Evolutionary conservation across 768 basidiomycete species (phyloP).

Genomic region (Suillus tomentosus): DNA sequence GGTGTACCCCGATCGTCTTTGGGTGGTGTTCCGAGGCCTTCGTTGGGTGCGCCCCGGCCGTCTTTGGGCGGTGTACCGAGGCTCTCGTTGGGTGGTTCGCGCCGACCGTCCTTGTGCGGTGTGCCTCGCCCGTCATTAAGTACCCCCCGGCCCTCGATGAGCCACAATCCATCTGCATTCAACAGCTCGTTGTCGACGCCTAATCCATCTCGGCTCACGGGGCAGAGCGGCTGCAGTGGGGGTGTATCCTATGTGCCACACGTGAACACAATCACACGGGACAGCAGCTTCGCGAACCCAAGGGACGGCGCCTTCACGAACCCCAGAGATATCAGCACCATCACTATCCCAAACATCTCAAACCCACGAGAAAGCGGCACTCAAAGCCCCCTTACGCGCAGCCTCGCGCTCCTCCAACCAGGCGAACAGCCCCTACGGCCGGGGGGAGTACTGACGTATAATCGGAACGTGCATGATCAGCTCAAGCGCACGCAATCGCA

Average conservation of each 20-base stretch:
- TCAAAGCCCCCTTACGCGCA: slow-evolving; percentile 25
- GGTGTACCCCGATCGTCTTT: slow-evolving; percentile 21
- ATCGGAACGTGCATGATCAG: slow-evolving; percentile 37
- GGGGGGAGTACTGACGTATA: slow-evolving; percentile 32
- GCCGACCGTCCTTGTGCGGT: slow-evolving; percentile 22
- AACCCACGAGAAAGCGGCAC: not conserved
- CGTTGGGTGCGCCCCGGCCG: slow-evolving; percentile 16
- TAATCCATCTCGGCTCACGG: not conserved
- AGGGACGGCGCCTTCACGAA: not conserved
- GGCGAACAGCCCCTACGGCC: slow-evolving; percentile 27
- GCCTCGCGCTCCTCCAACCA: slow-evolving; percentile 29
- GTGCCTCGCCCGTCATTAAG: slow-evolving; percentile 28
- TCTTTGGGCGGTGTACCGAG: slow-evolving; percentile 20
- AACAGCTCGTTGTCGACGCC: slow-evolving; percentile 7
- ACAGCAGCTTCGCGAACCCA: not conserved
- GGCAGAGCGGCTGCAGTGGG: not conserved
- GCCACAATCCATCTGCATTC: not conserved
- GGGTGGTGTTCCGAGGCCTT: slow-evolving; percentile 16
- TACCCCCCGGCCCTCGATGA: slow-evolving; percentile 27
- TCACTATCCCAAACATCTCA: not conserved
- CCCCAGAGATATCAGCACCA: slow-evolving; percentile 1
- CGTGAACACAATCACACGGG: not conserved
- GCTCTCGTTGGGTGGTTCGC: slow-evolving; percentile 12
- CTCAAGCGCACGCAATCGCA: slow-evolving; percentile 28
- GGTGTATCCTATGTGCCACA: slow-evolving; percentile 12